phyloP scores from a whole-genome alignment of 495 filamentous ascomycete genomes.

The Aspergillus cristatus region DNA sequence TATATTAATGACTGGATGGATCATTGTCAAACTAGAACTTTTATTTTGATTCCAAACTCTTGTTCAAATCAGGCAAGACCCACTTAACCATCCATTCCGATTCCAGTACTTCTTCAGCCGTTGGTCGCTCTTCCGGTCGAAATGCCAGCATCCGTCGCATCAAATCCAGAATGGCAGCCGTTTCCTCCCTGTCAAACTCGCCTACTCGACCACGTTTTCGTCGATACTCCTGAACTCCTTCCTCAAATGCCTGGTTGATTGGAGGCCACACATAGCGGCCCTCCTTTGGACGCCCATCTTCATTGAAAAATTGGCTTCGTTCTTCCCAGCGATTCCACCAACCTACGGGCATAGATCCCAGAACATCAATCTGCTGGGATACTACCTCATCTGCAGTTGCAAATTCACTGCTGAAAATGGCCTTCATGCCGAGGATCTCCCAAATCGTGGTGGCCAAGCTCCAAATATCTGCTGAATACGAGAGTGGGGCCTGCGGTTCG shows the following conservation, averaged over 20 bases:
- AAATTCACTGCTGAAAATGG: constrained; percentile 22
- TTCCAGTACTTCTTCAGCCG: constrained; percentile 13
- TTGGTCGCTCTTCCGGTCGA: constrained; percentile 13
- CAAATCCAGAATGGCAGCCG: constrained; percentile 19
- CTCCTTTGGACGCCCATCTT: constrained; percentile 15
- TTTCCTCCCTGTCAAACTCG: constrained; percentile 14
- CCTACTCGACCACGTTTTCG: constrained; percentile 4
- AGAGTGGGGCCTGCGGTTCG: constrained; percentile 15
- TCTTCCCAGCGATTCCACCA: constrained; percentile 25
- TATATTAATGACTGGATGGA: too few species aligned
- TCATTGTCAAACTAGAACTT: too few species aligned
- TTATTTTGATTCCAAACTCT: too few species aligned
- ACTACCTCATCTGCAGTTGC: constrained; percentile 16
- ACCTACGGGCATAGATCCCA: constrained; percentile 20
- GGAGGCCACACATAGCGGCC: constrained; percentile 13
- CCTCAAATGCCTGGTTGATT: constrained; percentile 20
- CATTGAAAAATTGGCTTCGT: constrained; percentile 16
- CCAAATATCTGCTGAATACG: constrained; percentile 28
- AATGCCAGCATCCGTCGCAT: constrained; percentile 23
- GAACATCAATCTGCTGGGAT: constrained; percentile 20
- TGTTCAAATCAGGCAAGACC: constrained; percentile 11
- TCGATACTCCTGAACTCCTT: constrained; percentile 18
- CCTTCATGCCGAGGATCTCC: constrained; percentile 29
- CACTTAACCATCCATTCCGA: constrained; percentile 24
- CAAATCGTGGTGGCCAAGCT: constrained; percentile 26